Base-by-base conservation (phyloP, 164 flowering plant species). In the Kingdonia uniflora region DNA sequence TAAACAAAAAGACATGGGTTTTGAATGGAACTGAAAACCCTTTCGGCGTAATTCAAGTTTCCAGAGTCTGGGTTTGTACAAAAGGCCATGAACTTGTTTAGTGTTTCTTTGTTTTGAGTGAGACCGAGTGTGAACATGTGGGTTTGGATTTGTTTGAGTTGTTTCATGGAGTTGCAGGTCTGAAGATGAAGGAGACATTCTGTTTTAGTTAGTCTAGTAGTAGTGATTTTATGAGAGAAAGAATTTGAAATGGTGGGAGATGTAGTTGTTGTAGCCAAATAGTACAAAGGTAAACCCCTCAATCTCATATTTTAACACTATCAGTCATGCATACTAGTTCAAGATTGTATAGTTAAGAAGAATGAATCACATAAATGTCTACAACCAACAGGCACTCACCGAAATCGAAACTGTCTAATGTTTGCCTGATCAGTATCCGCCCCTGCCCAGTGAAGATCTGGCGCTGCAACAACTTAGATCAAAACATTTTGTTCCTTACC, bases 41-140 rank as follows among this genome's bases (percentile, higher is more conserved):
- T 77, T 40, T 80, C 78, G 0, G 87, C 82, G 37, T 80, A 69
- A 5, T 6, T 24, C 22, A 84, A 50, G 67, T 75, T 56, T 16
- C 77, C 80, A 11, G 33, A 33, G 50, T 56, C 44, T 33, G 77
- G 71, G 74, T 70, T 66, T 0, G 87, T 57, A 56, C 75, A 65
- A 57, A 73, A 76, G 50, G 58, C 63, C 70, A 87, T 61, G 52
- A 82, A 62, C 76, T 82, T 84, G 72, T 71, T 74, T 42, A 72
- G 46, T 17, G 59, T 50, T 59, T 67, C 74, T 26, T 24, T 60
- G 75, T 70, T 63, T 45, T 68, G 77, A 53, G 74, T 67, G 50
- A 79, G 76, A 20, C 83, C 79, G 5, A 54, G 12, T 17, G 61
- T 61, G 63, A 80, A 69, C 58, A 80, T 51, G 56, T 71, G 84